Evolutionary conservation across 176 grass and related monocot species (phyloP).

Genomic region (Musa schizocarpa): DNA sequence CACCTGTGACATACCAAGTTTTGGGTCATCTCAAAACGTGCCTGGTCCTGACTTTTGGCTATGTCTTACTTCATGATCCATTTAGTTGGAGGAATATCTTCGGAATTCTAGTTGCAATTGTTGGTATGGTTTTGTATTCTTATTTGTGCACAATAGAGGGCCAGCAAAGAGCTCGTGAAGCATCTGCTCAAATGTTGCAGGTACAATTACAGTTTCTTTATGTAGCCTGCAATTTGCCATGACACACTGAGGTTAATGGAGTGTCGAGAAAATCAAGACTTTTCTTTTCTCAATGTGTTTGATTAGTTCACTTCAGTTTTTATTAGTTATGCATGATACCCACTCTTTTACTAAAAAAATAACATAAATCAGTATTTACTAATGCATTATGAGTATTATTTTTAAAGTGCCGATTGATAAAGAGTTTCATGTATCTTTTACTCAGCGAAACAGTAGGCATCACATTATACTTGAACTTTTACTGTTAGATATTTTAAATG

Average conservation of each 20-base stretch:
- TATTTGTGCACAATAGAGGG: constrained; percentile 55
- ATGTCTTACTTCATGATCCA: constrained; percentile 77
- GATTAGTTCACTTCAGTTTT: no score
- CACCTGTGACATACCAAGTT: constrained; percentile 87
- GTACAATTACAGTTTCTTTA: neutral
- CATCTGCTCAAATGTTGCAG: constrained; percentile 36
- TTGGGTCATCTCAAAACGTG: constrained; percentile 93
- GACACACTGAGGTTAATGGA: neutral
- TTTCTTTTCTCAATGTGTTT: neutral
- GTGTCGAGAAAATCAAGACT: neutral
- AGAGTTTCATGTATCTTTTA: no score
- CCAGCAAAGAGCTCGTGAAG: constrained; percentile 46
- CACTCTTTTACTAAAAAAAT: no score
- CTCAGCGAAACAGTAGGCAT: no score
- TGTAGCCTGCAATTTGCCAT: neutral
- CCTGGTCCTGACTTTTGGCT: constrained; percentile 76
- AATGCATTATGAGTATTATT: no score
- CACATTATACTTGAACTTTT: no score
- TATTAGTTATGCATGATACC: no score
- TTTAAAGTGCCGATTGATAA: no score
- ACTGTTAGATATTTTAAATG: no score
- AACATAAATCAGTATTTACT: no score
- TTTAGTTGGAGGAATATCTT: constrained; percentile 96
- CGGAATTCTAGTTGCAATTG: constrained; percentile 67
- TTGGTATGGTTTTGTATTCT: constrained; percentile 82